A percentile compares a stretch with the other conserved stretches of the same genome.
Conservation (phyloP, 2,329 filamentous ascomycete genomes). For the Paracamarosporium sp. region DNA sequence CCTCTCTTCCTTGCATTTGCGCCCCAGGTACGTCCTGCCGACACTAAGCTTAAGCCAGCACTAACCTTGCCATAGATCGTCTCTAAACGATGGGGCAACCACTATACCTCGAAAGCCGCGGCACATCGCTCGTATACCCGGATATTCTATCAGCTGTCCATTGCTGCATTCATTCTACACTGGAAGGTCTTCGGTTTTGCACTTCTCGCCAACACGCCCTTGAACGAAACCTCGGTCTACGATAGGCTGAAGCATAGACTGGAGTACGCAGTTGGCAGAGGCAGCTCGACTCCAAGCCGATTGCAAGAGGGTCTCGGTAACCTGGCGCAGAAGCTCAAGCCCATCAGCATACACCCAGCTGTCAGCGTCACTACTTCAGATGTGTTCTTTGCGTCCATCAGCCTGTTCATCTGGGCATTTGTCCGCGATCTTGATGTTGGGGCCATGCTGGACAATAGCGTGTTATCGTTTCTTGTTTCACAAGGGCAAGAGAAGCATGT, state of each 20-base stretch:
- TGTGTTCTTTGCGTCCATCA: constrained; percentile 62
- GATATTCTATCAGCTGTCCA: constrained; percentile 58
- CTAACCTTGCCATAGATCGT: constrained; percentile 40
- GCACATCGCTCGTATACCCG: constrained; percentile 52
- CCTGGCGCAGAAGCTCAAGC: constrained; percentile 51
- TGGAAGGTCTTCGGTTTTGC: constrained; percentile 52
- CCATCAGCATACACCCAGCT: constrained; percentile 63
- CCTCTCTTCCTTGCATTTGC: constrained; percentile 46
- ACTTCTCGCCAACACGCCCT: constrained; percentile 57
- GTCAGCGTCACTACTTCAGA: constrained; percentile 65
- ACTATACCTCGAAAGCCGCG: constrained; percentile 49
- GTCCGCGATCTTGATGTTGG: constrained; percentile 58
- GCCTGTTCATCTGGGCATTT: constrained; percentile 65
- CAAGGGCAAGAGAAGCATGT: constrained; percentile 37
- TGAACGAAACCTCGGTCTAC: constrained; percentile 49
- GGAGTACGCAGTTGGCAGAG: constrained; percentile 51
- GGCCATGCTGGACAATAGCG: constrained; percentile 54
- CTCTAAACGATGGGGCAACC: constrained; percentile 58
- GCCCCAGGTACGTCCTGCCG: constrained; percentile 28
- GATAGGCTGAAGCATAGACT: constrained; percentile 43
- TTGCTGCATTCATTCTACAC: constrained; percentile 55
- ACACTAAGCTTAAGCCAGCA: neutral
- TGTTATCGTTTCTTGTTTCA: constrained; percentile 34
- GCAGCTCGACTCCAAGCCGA: constrained; percentile 42
- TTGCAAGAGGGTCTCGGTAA: constrained; percentile 32